Evolutionary conservation across 495 filamentous ascomycete species (phyloP).

Genomic region (Penicillium simplicissimum): DNA sequence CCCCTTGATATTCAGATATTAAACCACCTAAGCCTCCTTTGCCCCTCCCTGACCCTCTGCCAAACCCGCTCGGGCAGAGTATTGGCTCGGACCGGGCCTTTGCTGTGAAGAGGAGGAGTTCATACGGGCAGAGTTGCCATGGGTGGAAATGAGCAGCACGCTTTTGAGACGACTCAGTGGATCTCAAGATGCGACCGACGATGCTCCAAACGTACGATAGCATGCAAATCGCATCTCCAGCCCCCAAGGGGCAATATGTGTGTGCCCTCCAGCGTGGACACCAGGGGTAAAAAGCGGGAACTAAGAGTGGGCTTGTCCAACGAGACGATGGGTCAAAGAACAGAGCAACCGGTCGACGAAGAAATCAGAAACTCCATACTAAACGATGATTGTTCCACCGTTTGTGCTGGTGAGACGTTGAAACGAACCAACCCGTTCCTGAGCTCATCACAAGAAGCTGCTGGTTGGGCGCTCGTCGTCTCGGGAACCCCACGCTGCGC

Average conservation of each 20-base stretch:
- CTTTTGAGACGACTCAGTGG: slow-evolving; percentile 5
- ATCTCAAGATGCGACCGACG: slow-evolving; percentile 4
- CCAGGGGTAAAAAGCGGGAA: slow-evolving; percentile 4
- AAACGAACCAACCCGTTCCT: slow-evolving; percentile 8
- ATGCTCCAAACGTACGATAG: neutral
- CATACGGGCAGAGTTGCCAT: neutral
- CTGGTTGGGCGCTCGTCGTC: neutral
- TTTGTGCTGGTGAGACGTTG: slow-evolving; percentile 12
- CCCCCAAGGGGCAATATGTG: neutral
- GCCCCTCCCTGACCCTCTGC: neutral
- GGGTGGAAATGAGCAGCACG: slow-evolving; percentile 7
- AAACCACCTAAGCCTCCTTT: neutral
- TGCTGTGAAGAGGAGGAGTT: no score
- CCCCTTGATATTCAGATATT: slow-evolving; percentile 11
- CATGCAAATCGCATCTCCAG: neutral
- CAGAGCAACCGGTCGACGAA: neutral
- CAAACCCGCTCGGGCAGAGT: neutral
- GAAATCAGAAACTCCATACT: neutral
- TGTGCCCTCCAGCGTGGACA: neutral
- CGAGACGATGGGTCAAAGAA: neutral
- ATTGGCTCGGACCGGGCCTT: no score
- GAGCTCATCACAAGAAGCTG: slow-evolving; percentile 1
- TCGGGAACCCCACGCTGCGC: slow-evolving; percentile 11
- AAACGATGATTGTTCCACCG: slow-evolving; percentile 8
- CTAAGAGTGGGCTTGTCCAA: slow-evolving; percentile 2